These are phyloP conservation scores for Camellia granthamiana DNA, from an alignment of 148 eudicot species.

Conservation along the genomic window DNA sequence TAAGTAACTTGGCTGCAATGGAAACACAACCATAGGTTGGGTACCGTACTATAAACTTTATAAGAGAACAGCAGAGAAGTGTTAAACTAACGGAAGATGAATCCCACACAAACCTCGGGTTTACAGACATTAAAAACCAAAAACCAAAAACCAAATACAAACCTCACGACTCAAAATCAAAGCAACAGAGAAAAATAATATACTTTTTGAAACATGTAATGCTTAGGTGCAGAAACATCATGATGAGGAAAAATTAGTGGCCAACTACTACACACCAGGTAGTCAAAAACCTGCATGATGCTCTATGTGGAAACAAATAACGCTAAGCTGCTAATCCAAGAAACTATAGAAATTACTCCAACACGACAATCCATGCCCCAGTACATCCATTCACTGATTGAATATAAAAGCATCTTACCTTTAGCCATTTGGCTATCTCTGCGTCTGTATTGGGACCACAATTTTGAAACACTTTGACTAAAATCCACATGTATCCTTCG, in stretches of 20 bases:
- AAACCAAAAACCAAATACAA: neutral
- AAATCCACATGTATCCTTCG: slow-evolving; percentile 94
- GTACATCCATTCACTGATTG: neutral
- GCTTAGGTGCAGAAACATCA: neutral
- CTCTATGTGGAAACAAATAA: neutral
- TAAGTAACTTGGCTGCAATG: neutral
- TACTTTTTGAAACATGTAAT: neutral
- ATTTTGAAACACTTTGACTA: slow-evolving; percentile 92
- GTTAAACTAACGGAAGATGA: neutral
- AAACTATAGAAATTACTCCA: slow-evolving; percentile 1
- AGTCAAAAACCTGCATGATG: neutral
- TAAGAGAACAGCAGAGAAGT: neutral
- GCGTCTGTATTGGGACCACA: slow-evolving; percentile 84
- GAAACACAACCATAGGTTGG: neutral
- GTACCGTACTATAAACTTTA: neutral
- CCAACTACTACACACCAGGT: neutral
- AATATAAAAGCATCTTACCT: slow-evolving; percentile 14
- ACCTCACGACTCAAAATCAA: neutral
- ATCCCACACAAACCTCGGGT: neutral
- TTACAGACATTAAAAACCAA: neutral
- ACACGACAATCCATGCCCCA: slow-evolving; percentile 2
- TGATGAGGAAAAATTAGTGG: neutral
- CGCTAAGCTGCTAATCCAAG: neutral
- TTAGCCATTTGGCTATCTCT: slow-evolving; percentile 54
- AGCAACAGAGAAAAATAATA: neutral